Base-by-base conservation (phyloP, 129 eudicot species). In the Flaveria bidentis region DNA sequence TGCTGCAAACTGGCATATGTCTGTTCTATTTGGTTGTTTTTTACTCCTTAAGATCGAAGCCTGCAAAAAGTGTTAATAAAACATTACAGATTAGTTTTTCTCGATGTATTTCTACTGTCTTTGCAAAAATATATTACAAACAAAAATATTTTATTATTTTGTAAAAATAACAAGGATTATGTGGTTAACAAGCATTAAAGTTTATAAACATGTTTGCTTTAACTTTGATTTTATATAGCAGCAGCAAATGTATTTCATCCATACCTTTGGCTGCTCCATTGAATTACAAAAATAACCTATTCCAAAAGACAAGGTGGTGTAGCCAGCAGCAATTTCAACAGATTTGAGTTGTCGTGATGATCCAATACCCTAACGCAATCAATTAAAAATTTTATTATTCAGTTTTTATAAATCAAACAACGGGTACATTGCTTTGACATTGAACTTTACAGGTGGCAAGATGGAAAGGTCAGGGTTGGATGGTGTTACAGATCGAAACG, bases 201-300 rank as follows among this genome's bases (percentile, higher is more conserved):
- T 65, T 26, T 36, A 36, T n/a, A 65, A 39, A 41, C 26, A 39
- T 17, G 71, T 62, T 22, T 20, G 25, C 28, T 28, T 75, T 17
- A n/a, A 20, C 20, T 25, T n/a, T n/a, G 30, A 8, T 56, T 26
- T 9, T 10, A 70, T 25, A 25, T 13, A 57, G 49, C 12, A 41
- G 47, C 49, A n/a, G 30, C 23, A 41, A 69, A 75, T 61, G 47
- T 12, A 66, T 61, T 60, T 41, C 49, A 51, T 60, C 26, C 49
- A 51, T 82, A 92, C 99, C 97, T 95, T 91, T 8, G 99, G 99
- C 51, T 84, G 91, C 45, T 76, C 80, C 99, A 95, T 87, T 12
- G 90, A 86, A 87, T 88, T 89, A 22, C 90, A 89, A 63, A 81
- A 95, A 88, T 91, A 95, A 67, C 99, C 99, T 74, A 91, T 80